A percentile compares a stretch with the other conserved stretches of the same genome.
These are phyloP conservation scores for Pichia sp. DNA, from an alignment of 1,139 yeast genomes.

Conservation along the genomic window DNA sequence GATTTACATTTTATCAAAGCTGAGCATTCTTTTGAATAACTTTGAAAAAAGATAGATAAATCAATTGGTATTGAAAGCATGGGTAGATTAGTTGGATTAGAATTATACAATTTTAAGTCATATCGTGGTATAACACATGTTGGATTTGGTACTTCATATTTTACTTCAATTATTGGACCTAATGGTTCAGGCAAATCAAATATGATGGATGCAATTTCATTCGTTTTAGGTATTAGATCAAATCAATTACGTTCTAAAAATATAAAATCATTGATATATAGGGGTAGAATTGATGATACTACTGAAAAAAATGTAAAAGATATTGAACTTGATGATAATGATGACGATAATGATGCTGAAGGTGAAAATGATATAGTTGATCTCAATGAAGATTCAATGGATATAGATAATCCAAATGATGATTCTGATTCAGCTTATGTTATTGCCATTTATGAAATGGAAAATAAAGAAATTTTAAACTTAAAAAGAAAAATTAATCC, in stretches of 20 bases:
- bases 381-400: slow-evolving; percentile 13
- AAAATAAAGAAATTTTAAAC: slow-evolving; percentile 45
- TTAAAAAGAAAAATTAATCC: slow-evolving; percentile 50
- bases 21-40: no score
- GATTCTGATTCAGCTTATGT: slow-evolving; percentile 70
- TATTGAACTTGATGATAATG: slow-evolving; percentile 13
- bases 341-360: slow-evolving; percentile 17
- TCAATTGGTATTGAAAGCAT: slow-evolving; percentile 29
- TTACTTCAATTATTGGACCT: slow-evolving; percentile 93
- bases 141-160: slow-evolving; percentile 76
- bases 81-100: slow-evolving; percentile 75
- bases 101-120: slow-evolving; percentile 82
- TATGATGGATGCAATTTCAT: slow-evolving; percentile 97
- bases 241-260: slow-evolving; percentile 70
- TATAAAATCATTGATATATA: slow-evolving; percentile 69
- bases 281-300: slow-evolving; percentile 45
- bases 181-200: slow-evolving; percentile 97
- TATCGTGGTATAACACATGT: slow-evolving; percentile 70
- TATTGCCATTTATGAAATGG: slow-evolving; percentile 67
- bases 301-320: no score
- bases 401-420: slow-evolving; percentile 14
- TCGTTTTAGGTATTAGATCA: slow-evolving; percentile 83
- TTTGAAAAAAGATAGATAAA: no score
- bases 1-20: no score
- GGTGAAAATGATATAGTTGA: slow-evolving; percentile 17